These are phyloP conservation scores for Phalaenopsis aphrodite DNA, from an alignment of 106 monocot genomes.

Conservation along the genomic window DNA sequence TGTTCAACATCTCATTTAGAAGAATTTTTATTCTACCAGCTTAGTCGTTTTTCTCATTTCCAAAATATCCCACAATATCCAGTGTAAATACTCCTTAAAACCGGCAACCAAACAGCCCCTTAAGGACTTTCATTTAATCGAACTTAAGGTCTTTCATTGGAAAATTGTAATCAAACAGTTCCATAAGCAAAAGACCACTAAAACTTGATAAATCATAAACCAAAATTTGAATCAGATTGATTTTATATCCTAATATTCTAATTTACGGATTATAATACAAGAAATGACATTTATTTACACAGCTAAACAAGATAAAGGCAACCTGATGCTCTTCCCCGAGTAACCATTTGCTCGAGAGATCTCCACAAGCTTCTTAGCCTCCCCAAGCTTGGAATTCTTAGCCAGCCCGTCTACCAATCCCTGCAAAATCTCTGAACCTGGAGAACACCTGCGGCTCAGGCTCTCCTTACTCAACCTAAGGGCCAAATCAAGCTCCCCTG, in stretches of 20 bases:
- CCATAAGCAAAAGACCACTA: too few relatives aligned
- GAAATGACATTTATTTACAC: neutral
- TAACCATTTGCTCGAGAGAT: constrained; percentile 23
- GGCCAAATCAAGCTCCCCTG: constrained; percentile 51
- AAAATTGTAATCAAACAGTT: too few relatives aligned
- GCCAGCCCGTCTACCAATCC: constrained; percentile 38
- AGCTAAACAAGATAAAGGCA: neutral
- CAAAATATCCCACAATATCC: too few relatives aligned
- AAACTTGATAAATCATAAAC: neutral
- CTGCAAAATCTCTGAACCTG: constrained; percentile 28
- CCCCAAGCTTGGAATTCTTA: constrained; percentile 30
- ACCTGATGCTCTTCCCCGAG: constrained; percentile 17
- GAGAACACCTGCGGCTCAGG: constrained; percentile 21
- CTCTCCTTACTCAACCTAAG: constrained; percentile 44
- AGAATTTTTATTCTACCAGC: too few relatives aligned
- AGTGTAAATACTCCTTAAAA: too few relatives aligned
- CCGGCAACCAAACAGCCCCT: too few relatives aligned
- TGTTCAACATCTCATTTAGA: too few relatives aligned
- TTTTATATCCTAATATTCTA: neutral
- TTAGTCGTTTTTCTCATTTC: too few relatives aligned
- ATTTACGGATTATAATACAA: neutral
- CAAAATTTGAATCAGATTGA: neutral
- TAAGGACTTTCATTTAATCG: too few relatives aligned
- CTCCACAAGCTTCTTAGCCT: constrained; percentile 58
- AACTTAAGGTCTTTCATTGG: too few relatives aligned